These are phyloP conservation scores for Aspergillus quadricinctus DNA, from an alignment of 2,329 filamentous ascomycete genomes.

Conservation along the genomic window DNA sequence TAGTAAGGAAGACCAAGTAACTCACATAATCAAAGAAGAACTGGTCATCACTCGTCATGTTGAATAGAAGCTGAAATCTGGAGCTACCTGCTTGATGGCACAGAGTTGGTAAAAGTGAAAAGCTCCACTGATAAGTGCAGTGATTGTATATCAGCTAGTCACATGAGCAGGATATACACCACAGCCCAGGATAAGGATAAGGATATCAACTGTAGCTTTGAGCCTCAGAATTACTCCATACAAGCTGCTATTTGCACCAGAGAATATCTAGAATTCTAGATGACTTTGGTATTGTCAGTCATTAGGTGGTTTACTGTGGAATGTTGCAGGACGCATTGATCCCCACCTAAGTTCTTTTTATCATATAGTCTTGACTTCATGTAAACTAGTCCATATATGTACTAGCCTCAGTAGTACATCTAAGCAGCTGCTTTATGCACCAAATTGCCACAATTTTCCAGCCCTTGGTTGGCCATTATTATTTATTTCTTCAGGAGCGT, in stretches of 20 bases:
- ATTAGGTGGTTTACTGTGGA: not conserved
- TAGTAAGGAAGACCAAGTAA: slow-evolving; percentile 9
- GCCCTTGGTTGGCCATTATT: not conserved
- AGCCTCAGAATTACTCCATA: not conserved
- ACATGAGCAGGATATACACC: slow-evolving; percentile 12
- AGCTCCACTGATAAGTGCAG: slow-evolving; percentile 1
- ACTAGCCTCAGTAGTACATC: not conserved
- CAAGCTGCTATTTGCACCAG: not conserved
- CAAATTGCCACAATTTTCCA: not conserved
- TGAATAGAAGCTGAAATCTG: slow-evolving; percentile 23
- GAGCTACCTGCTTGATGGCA: not conserved
- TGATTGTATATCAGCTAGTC: slow-evolving; percentile 3
- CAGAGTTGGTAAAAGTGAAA: slow-evolving; percentile 3
- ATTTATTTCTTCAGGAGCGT: not conserved
- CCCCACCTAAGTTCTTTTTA: not conserved
- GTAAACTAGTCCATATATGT: not conserved
- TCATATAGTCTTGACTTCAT: not conserved
- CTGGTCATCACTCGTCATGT: slow-evolving; percentile 75
- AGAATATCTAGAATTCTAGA: not conserved
- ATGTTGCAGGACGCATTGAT: not conserved
- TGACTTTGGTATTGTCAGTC: not conserved
- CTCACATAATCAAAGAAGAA: slow-evolving; percentile 73
- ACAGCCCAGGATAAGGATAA: not conserved
- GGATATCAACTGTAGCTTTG: not conserved
- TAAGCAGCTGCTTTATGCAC: not conserved